Percentiles rank a stretch among this genome's conserved stretches.
These are phyloP conservation scores for Sporothrix phasma DNA, from an alignment of 2,329 filamentous ascomycete species.

Conservation along the genomic window DNA sequence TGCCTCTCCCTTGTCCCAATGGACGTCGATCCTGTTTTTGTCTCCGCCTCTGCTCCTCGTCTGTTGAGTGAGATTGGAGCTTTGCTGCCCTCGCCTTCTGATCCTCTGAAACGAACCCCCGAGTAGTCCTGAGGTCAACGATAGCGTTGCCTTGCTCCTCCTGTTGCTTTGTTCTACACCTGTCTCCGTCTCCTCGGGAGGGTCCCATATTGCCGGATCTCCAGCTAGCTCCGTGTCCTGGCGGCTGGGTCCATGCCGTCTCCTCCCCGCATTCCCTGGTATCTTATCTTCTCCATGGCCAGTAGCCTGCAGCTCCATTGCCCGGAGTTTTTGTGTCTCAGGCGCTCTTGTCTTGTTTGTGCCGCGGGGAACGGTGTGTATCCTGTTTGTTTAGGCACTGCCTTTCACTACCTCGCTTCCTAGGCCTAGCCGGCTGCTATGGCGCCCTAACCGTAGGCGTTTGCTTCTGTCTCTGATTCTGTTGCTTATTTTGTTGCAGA, in stretches of 20 bases:
- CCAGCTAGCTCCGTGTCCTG: neutral
- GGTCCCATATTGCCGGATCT: slow-evolving; percentile 5
- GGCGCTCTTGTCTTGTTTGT: neutral
- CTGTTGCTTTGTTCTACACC: neutral
- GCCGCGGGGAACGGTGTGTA: neutral
- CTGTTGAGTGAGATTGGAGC: neutral
- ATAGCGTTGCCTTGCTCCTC: too few relatives aligned
- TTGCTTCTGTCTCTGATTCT: too few relatives aligned
- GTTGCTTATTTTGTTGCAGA: too few relatives aligned
- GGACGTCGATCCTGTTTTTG: neutral
- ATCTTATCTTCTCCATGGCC: slow-evolving; percentile 8
- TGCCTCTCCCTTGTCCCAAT: slow-evolving; percentile 1
- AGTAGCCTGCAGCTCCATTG: neutral
- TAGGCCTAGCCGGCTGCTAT: neutral
- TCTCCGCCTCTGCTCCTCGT: neutral
- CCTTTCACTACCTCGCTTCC: slow-evolving; percentile 1
- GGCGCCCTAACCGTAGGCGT: too few relatives aligned
- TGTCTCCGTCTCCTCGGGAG: neutral
- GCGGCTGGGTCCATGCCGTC: neutral
- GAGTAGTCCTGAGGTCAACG: too few relatives aligned
- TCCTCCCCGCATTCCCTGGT: neutral
- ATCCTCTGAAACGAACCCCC: neutral
- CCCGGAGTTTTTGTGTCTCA: neutral
- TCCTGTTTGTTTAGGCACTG: neutral
- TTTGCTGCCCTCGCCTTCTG: neutral